phyloP scores from a whole-genome alignment of 306 rosid species.

The Hylodesmum podocarpum region DNA sequence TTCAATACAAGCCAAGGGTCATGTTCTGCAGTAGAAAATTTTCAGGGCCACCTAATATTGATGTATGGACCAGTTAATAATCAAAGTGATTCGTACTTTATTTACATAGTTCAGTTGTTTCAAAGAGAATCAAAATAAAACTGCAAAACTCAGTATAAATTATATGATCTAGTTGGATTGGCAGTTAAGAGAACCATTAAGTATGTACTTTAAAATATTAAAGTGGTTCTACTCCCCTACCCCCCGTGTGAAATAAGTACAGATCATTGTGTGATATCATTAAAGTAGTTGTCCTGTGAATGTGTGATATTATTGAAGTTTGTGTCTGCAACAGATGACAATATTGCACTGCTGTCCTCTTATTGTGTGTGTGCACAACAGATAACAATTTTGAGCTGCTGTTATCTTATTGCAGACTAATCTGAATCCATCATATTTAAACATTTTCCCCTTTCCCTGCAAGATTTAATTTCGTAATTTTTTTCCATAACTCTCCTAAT shows the following conservation, averaged over 20 bases:
- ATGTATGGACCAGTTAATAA: not conserved
- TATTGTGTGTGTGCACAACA: no score
- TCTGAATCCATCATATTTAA: not conserved
- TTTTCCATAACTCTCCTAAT: not conserved
- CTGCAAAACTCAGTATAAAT: not conserved
- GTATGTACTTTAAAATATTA: no score
- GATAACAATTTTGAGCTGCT: not conserved
- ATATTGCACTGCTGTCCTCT: no score
- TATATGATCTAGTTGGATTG: not conserved
- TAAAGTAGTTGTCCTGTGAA: no score
- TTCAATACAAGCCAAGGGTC: conserved; percentile 21
- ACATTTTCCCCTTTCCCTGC: not conserved
- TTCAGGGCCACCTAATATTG: not conserved
- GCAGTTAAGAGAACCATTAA: not conserved
- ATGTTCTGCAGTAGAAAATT: not conserved
- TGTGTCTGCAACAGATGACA: no score
- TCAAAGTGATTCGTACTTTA: not conserved
- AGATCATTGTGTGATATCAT: no score
- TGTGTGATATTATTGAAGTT: no score
- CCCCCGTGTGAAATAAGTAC: no score
- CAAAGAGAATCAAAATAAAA: conserved; percentile 17
- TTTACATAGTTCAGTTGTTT: not conserved
- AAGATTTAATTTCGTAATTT: not conserved
- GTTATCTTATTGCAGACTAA: not conserved
- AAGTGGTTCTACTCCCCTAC: no score